Base-by-base conservation (phyloP, 805 yeast species). In the Metschnikowia gruessii region DNA sequence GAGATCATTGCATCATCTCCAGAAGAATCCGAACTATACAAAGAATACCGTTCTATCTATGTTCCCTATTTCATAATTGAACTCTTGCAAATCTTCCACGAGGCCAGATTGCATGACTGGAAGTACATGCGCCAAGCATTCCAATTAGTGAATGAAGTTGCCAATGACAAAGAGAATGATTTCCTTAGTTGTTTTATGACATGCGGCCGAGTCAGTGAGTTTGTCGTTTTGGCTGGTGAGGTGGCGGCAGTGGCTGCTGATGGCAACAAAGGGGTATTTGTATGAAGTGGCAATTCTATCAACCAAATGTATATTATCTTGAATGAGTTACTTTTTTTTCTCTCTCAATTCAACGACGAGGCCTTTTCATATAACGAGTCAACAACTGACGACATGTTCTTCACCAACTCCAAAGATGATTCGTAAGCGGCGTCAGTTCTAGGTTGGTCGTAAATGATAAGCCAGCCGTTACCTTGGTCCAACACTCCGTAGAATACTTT, bases 391-490 rank as follows among this genome's bases (percentile, higher is more conserved):
- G 94, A 85, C 82, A 94, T 82, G 62, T 87, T 86, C 63, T 86
- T 87, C 41, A 95, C 82, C 55, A 95, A 81, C 48, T 87, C 94
- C 56, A 92, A 78, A 37, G 95, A 85, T 45, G 92, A 82, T 53
- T 85, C 94, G 62, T 92, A 94, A 42, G 95, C 83, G 33, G 87
- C 87, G 66, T 94, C 98, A 51, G 82, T 81, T 60, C 80, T 82
- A 35, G 96, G 96, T 63, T 90, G 87, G 49, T 89, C 95, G 61
- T 87, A 94, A 48, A 94, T 81, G 55, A 89, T 83, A 58, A 94
- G 77, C 96, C 97, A 94, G 8, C 99, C 99, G 64, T 91, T 91
- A 39, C 98, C 98, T 72, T 94, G 99, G 66, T 94, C 99, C 56
- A 94, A 75, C 31, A 94, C 98, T 40, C 99, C 99, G 62, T 83